Percentiles rank a stretch among this genome's conserved stretches.
Evolutionary conservation across 495 filamentous ascomycete genomes (phyloP).

Genomic region (Parachaetomium inaequale): DNA sequence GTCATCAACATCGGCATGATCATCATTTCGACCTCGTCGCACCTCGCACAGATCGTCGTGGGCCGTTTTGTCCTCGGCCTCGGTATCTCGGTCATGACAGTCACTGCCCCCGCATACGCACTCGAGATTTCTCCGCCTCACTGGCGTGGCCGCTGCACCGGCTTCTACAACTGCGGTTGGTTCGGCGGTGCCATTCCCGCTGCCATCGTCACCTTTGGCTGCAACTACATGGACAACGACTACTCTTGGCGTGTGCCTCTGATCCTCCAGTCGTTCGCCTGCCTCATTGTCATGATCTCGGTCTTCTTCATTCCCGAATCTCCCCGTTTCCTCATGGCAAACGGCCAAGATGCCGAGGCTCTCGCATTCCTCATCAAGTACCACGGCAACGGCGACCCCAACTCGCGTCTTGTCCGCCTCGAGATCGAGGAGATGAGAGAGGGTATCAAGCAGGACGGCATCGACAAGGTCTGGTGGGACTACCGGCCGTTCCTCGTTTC

Average conservation of each 20-base stretch:
- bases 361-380: constrained; percentile 54
- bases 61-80: constrained; percentile 52
- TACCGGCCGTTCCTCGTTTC: constrained; percentile 44
- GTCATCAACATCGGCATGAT: constrained; percentile 52
- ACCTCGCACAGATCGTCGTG: constrained; percentile 44
- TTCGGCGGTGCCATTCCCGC: constrained; percentile 50
- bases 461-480: constrained; percentile 50
- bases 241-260: constrained; percentile 47
- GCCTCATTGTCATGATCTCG: constrained; percentile 46
- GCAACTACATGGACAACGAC: constrained; percentile 40
- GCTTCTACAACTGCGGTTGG: constrained; percentile 54
- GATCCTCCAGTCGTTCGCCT: constrained; percentile 44
- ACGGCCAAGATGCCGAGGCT: constrained; percentile 51
- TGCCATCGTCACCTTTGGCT: constrained; percentile 43
- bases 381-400: constrained; percentile 54
- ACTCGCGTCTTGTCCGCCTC: constrained; percentile 51
- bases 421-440: constrained; percentile 59
- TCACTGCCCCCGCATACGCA: constrained; percentile 46
- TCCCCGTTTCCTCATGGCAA: constrained; percentile 59
- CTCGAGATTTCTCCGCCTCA: constrained; percentile 49
- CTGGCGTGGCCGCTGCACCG: constrained; percentile 48
- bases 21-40: constrained; percentile 37
- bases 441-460: constrained; percentile 52
- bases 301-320: constrained; percentile 62
- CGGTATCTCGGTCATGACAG: constrained; percentile 49